Percentiles rank a stretch among this genome's conserved stretches.
Evolutionary conservation across 2,329 filamentous ascomycete genomes (phyloP).

Genomic region (Penicillium sumatraense): DNA sequence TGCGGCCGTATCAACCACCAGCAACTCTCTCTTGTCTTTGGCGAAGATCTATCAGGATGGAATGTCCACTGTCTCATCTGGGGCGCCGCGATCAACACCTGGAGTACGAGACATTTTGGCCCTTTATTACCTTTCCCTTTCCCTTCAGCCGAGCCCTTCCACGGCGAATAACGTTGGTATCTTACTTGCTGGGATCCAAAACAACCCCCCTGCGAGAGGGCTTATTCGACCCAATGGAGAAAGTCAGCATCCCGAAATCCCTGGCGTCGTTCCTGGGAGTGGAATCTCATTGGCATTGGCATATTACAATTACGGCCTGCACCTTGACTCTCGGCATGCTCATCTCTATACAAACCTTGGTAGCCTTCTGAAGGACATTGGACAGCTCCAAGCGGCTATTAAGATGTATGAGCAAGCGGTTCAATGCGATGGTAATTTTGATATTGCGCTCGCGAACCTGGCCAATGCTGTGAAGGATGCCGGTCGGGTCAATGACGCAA

Average conservation of each 20-base stretch:
- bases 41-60: constrained; percentile 98
- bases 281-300: constrained; percentile 85
- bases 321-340: constrained; percentile 84
- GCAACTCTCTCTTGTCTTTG: constrained; percentile 90
- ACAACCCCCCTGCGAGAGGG: constrained; percentile 55
- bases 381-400: constrained; percentile 87
- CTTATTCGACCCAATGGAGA: constrained; percentile 39
- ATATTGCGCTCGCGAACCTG: constrained; percentile 94
- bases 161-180: constrained; percentile 99
- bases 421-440: constrained; percentile 87
- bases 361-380: constrained; percentile 93
- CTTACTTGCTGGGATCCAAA: constrained; percentile 90
- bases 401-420: constrained; percentile 97
- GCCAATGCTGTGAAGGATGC: constrained; percentile 98
- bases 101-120: constrained; percentile 91
- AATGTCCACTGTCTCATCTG: constrained; percentile 74
- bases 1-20: constrained; percentile 88
- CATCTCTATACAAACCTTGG: constrained; percentile 97
- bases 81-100: constrained; percentile 65
- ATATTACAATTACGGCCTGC: constrained; percentile 94
- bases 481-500: constrained; percentile 88
- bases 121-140: constrained; percentile 92
- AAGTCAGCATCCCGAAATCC: constrained; percentile 59
- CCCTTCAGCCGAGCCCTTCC: constrained; percentile 92
- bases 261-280: constrained; percentile 82